Percentiles rank a stretch among this genome's conserved stretches.
These are phyloP conservation scores for Kwoniella shivajii DNA, from an alignment of 1,284 basidiomycete species.

Conservation along the genomic window DNA sequence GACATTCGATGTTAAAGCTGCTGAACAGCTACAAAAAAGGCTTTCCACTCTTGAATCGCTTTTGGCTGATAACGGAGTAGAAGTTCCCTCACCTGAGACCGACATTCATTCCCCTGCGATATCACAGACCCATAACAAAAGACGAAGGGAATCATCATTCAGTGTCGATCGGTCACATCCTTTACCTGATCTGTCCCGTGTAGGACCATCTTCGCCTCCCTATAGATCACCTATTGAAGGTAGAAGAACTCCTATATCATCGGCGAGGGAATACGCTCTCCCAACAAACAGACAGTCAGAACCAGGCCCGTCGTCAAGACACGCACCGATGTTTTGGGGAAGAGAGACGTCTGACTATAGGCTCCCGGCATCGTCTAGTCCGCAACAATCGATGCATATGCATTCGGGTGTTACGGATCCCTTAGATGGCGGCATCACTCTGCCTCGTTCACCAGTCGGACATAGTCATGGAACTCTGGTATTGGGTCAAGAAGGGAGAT, in stretches of 20 bases:
- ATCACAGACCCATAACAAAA: background rate
- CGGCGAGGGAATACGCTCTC: background rate
- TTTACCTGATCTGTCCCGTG: background rate
- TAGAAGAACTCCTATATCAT: conserved; percentile 1
- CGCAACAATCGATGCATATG: background rate
- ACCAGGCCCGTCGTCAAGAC: background rate
- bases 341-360: background rate
- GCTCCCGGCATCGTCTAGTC: conserved; percentile 2
- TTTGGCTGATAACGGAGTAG: conserved; percentile 23
- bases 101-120: background rate
- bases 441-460: conserved; percentile 16
- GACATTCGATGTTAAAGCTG: conserved; percentile 19
- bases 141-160: conserved; percentile 4
- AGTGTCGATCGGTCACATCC: conserved; percentile 1
- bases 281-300: background rate
- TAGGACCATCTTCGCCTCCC: background rate
- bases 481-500: conserved; percentile 33
- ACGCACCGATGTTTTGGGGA: background rate
- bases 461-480: conserved; percentile 43
- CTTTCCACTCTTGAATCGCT: conserved; percentile 26
- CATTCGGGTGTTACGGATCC: background rate
- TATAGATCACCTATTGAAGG: background rate
- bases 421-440: background rate
- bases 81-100: conserved; percentile 8
- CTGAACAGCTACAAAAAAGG: conserved; percentile 27